These are phyloP conservation scores for Raffaelea deltoideospora DNA, from an alignment of 2,329 filamentous ascomycete species.

Conservation along the genomic window DNA sequence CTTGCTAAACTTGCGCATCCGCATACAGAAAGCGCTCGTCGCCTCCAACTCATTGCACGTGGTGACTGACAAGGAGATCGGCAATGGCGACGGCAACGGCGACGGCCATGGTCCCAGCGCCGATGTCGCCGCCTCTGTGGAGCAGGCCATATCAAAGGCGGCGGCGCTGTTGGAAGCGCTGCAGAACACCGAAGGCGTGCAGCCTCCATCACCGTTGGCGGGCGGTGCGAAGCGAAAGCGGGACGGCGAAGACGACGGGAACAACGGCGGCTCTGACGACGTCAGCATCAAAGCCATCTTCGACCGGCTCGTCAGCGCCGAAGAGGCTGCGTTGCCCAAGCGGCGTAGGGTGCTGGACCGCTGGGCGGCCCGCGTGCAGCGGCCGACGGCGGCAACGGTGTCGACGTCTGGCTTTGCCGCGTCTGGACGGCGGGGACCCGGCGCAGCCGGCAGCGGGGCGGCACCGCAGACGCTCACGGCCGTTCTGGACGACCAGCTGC, in stretches of 20 bases:
- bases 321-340: slow-evolving; percentile 40
- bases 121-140: slow-evolving; percentile 41
- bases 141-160: slow-evolving; percentile 61
- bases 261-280: slow-evolving; percentile 5
- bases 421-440: slow-evolving; percentile 28
- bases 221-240: slow-evolving; percentile 21
- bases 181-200: slow-evolving; percentile 42
- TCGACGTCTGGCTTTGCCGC: no score
- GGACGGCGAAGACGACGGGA: slow-evolving; percentile 53
- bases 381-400: slow-evolving; percentile 24
- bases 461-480: slow-evolving; percentile 48
- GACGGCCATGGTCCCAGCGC: slow-evolving; percentile 24
- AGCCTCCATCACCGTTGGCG: no score
- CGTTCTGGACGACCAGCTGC: slow-evolving; percentile 53
- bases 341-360: slow-evolving; percentile 68
- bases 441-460: slow-evolving; percentile 35
- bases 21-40: slow-evolving; percentile 79
- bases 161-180: slow-evolving; percentile 59
- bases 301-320: slow-evolving; percentile 52
- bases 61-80: slow-evolving; percentile 14
- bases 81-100: slow-evolving; percentile 7
- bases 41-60: slow-evolving; percentile 59
- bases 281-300: slow-evolving; percentile 50
- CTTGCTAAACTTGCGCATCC: slow-evolving; percentile 78
- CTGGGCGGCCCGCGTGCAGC: slow-evolving; percentile 72